Evolutionary conservation across 352 stramenopile genomes (phyloP).

Genomic region (Phytopythium montanum): DNA sequence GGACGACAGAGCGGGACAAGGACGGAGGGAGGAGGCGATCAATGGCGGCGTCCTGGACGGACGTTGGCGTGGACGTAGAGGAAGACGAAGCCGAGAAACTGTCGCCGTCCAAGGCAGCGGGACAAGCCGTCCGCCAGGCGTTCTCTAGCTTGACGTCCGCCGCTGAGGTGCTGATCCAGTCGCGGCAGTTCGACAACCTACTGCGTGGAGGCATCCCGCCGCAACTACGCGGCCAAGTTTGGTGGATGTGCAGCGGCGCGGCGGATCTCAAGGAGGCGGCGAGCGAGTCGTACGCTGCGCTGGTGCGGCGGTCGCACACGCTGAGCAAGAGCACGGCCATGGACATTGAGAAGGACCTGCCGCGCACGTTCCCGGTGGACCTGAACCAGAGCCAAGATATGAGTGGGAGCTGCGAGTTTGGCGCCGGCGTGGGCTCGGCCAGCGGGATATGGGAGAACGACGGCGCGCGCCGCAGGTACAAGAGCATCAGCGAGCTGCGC

Average conservation of each 20-base stretch:
- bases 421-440: neutral
- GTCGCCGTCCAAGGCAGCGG: conserved; percentile 20
- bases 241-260: conserved; percentile 78
- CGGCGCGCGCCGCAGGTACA: conserved; percentile 22
- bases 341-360: conserved; percentile 90
- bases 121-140: conserved; percentile 38
- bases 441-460: conserved; percentile 11
- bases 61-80: conserved; percentile 1
- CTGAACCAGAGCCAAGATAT: conserved; percentile 8
- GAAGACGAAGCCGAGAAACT: conserved; percentile 15
- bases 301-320: conserved; percentile 51
- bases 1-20: conserved; percentile 4
- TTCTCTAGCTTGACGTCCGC: conserved; percentile 46
- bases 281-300: conserved; percentile 45
- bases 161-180: conserved; percentile 45
- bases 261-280: conserved; percentile 39
- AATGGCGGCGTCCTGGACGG: conserved; percentile 1
- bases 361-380: conserved; percentile 67
- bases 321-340: conserved; percentile 61
- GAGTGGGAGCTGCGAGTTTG: conserved; percentile 11
- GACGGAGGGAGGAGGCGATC: neutral
- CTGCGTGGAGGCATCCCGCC: conserved; percentile 62
- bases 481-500: conserved; percentile 58
- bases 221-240: conserved; percentile 65
- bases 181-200: conserved; percentile 63